phyloP scores from a whole-genome alignment of 2,329 filamentous ascomycete species.

The Madurella mycetomatis region DNA sequence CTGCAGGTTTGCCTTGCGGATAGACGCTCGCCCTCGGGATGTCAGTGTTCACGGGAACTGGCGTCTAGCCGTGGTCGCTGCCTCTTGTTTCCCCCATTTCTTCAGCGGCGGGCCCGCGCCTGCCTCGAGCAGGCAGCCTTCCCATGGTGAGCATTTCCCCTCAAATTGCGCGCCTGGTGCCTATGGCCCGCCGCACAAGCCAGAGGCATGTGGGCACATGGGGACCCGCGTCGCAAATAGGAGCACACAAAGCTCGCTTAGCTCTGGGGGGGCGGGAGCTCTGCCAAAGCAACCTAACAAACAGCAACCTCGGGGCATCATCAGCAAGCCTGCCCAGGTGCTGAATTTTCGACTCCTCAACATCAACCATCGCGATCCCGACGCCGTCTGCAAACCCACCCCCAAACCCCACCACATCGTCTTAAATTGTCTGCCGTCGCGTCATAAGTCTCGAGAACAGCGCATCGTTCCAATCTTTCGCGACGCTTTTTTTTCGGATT shows the following conservation, averaged over 20 bases:
- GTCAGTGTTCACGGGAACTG: too few relatives aligned
- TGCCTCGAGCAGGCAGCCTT: not conserved
- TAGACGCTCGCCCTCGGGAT: too few relatives aligned
- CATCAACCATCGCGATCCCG: conserved; percentile 24
- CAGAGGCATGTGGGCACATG: too few relatives aligned
- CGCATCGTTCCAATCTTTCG: conserved; percentile 9
- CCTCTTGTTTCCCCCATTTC: too few relatives aligned
- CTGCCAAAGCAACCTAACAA: conserved; percentile 18
- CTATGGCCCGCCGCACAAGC: conserved; percentile 10
- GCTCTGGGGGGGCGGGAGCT: conserved; percentile 1
- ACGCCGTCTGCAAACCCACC: conserved; percentile 13
- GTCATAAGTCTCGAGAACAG: conserved; percentile 15
- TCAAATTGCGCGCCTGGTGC: conserved; percentile 6
- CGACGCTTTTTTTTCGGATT: conserved; percentile 7
- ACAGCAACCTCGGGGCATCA: conserved; percentile 19
- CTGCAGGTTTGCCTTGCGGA: too few relatives aligned
- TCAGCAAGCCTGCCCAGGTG: conserved; percentile 21
- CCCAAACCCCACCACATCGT: conserved; percentile 16
- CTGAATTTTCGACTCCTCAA: conserved; percentile 31
- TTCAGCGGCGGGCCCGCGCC: too few relatives aligned
- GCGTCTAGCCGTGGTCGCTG: too few relatives aligned
- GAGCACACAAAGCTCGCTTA: not conserved
- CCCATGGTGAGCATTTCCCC: not conserved
- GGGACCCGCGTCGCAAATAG: too few relatives aligned
- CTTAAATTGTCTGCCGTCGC: conserved; percentile 13